Base-by-base conservation (phyloP, 345 rosid genomes). In the Rhizophora mangle region DNA sequence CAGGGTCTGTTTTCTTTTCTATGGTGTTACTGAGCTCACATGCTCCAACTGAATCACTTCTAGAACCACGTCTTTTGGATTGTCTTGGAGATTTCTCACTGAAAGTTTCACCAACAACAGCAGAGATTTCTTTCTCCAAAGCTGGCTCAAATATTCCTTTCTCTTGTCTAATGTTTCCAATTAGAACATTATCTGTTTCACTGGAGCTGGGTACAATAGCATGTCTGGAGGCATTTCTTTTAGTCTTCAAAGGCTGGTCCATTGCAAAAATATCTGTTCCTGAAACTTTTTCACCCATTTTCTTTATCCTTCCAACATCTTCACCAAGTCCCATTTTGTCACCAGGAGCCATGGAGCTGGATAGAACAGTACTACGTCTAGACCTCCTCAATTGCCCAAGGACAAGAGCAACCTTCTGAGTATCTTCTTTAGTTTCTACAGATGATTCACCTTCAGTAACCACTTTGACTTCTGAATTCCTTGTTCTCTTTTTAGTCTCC, bases 311-410 rank as follows among this genome's bases (percentile, higher is more conserved):
- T 46, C 27, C 34, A 31, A 6, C 19, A 60, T 37, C 53, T 62
- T 62, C 67, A 36, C 11, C 46, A 21, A 8, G 15, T 19, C 21
- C 64, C 18, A 54, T 60, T 31, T 46, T 47, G 26, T 24, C 57
- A 39, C 34, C 15, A 4, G 56, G 37, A 68, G 56, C 65, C 21
- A 65, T 47, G 29, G 81, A 27, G 37, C 18, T 77, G 8, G 58
- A 62, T 20, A 67, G 36, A 37, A 59, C 54, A 75, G 70, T 67
- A 51, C 59, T 69, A 36, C 79, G 62, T 54, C 81, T 79, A 56
- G 70, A 78, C 75, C 79, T 71, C 62, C 82, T 78, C 5, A 30
- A 64, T 27, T 55, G 59, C 10, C 65, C 43, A 57, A 47, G 58
- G 9, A 69, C 31, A 65, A 57, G 2, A 22, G 51, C 19, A 31